Conservation (phyloP, 805 yeast genomes). For the Saccharomycopsis vini region DNA sequence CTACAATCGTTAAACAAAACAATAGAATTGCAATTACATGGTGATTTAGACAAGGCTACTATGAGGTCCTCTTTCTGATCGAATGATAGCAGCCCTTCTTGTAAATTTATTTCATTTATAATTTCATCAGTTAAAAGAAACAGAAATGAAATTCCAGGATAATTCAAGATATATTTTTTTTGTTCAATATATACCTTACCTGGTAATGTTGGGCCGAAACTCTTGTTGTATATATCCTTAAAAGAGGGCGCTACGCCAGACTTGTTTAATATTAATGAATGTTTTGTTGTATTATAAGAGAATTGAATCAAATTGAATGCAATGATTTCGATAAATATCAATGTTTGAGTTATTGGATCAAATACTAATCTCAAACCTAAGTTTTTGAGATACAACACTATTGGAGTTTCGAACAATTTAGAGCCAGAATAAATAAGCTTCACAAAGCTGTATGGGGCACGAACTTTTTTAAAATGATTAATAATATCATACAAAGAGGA, state of each 20-base stretch:
- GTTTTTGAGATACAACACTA: slow-evolving; percentile 13
- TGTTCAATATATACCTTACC: slow-evolving; percentile 30
- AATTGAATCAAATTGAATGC: slow-evolving; percentile 12
- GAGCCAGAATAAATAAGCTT: slow-evolving; percentile 11
- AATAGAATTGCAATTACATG: slow-evolving; percentile 4
- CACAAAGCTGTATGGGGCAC: not conserved
- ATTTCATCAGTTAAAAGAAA: slow-evolving; percentile 1
- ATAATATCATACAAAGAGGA: slow-evolving; percentile 11
- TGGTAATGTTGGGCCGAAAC: slow-evolving; percentile 53
- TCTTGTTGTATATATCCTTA: slow-evolving; percentile 39
- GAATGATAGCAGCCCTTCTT: not conserved
- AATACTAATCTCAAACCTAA: slow-evolving; percentile 13
- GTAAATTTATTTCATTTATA: not conserved
- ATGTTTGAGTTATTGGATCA: slow-evolving; percentile 12
- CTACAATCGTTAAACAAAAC: slow-evolving; percentile 1
- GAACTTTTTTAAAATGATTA: slow-evolving; percentile 11
- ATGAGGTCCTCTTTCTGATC: slow-evolving; percentile 9
- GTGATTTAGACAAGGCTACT: not conserved
- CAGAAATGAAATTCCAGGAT: slow-evolving; percentile 42
- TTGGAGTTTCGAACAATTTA: slow-evolving; percentile 14
- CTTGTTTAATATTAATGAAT: slow-evolving; percentile 4
- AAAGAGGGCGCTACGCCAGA: slow-evolving; percentile 21
- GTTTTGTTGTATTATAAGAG: slow-evolving; percentile 2
- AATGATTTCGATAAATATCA: slow-evolving; percentile 13
- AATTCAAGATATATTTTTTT: slow-evolving; percentile 34